These are phyloP conservation scores for Penicillium lagena DNA, from an alignment of 495 filamentous ascomycete genomes.

Conservation along the genomic window DNA sequence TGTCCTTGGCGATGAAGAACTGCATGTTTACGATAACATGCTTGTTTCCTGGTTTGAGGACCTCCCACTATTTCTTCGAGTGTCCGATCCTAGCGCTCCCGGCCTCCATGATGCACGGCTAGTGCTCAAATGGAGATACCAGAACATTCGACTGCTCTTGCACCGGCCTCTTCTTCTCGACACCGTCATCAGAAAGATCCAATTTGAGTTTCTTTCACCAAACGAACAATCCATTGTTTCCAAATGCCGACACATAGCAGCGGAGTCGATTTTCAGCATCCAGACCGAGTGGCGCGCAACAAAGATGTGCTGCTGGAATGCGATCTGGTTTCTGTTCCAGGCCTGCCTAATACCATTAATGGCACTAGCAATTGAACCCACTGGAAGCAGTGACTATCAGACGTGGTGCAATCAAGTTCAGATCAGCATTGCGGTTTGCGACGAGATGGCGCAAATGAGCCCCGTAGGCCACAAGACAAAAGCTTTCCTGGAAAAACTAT, in stretches of 20 bases:
- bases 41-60: constrained; percentile 54
- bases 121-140: constrained; percentile 68
- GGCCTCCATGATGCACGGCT: constrained; percentile 57
- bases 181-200: constrained; percentile 47
- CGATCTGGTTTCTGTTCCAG: constrained; percentile 66
- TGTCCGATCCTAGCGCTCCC: constrained; percentile 51
- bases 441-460: constrained; percentile 6
- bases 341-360: constrained; percentile 55
- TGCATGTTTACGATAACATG: constrained; percentile 50
- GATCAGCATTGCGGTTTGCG: constrained; percentile 2
- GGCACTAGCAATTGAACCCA: constrained; percentile 1
- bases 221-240: constrained; percentile 56
- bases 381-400: constrained; percentile 1
- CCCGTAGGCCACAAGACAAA: constrained; percentile 3
- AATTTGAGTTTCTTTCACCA: constrained; percentile 31
- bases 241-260: constrained; percentile 55
- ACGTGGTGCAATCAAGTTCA: constrained; percentile 7
- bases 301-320: constrained; percentile 66
- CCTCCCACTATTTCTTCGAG: constrained; percentile 52
- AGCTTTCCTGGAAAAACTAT: constrained; percentile 1
- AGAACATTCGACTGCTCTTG: constrained; percentile 63
- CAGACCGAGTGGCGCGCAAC: constrained; percentile 49
- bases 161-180: constrained; percentile 59
- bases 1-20: constrained; percentile 49
- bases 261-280: constrained; percentile 59